These are phyloP conservation scores for Lithohypha guttulata DNA, from an alignment of 2,329 filamentous ascomycete genomes.

Conservation along the genomic window DNA sequence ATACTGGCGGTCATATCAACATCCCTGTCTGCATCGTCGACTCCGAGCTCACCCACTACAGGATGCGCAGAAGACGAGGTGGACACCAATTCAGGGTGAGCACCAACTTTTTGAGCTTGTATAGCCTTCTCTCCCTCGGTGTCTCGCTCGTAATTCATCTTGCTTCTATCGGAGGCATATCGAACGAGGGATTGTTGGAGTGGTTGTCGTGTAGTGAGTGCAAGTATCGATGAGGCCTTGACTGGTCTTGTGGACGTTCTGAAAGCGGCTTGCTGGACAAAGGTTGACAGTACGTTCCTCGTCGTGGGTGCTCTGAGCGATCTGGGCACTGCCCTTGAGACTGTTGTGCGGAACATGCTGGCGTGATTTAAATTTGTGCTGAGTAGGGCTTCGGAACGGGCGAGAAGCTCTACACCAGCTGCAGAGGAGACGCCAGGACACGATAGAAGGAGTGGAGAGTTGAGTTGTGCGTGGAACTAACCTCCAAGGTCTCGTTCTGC, in stretches of 20 bases:
- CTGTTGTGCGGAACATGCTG: constrained; percentile 38
- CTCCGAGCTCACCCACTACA: constrained; percentile 35
- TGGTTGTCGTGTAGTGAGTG: constrained; percentile 35
- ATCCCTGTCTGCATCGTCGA: constrained; percentile 29
- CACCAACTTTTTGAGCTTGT: constrained; percentile 47
- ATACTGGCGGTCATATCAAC: constrained; percentile 43
- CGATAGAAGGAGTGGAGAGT: constrained; percentile 10
- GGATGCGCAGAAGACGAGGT: constrained; percentile 45
- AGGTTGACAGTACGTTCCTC: constrained; percentile 27
- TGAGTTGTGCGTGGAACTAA: not conserved
- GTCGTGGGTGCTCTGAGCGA: constrained; percentile 25
- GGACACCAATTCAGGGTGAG: constrained; percentile 51
- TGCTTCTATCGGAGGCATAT: constrained; percentile 30
- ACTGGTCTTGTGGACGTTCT: constrained; percentile 32
- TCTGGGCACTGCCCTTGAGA: constrained; percentile 35
- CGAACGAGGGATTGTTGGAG: constrained; percentile 40
- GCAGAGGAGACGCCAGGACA: not conserved
- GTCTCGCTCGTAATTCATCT: constrained; percentile 10
- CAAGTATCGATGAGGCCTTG: constrained; percentile 28
- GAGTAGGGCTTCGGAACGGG: not conserved
- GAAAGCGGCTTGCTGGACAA: constrained; percentile 32
- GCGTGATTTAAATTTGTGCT: constrained; percentile 8
- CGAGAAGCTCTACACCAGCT: not conserved
- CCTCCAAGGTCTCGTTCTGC: no score
- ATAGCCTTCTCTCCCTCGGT: constrained; percentile 40